A percentile compares a stretch with the other conserved stretches of the same genome.
phyloP scores from a whole-genome alignment of 208 protist genomes.

The Crithidia mellificae region DNA sequence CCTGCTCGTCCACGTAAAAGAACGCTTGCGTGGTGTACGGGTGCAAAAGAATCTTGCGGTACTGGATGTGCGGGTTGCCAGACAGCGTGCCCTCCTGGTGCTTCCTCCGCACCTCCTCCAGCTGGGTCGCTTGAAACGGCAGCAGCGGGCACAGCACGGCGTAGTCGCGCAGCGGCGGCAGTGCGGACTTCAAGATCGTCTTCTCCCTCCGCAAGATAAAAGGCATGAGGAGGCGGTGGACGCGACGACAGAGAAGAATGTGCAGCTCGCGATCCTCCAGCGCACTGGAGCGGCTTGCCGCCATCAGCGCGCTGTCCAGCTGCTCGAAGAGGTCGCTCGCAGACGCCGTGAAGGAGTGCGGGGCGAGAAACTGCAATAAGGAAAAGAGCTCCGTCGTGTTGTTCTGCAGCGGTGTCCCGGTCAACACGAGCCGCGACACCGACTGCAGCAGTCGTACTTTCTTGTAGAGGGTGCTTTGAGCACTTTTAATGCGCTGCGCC shows the following conservation, averaged over 20 bases:
- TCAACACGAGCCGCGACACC: slow-evolving; percentile 57
- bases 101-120: slow-evolving; percentile 31
- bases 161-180: slow-evolving; percentile 47
- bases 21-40: slow-evolving; percentile 78
- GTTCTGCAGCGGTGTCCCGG: slow-evolving; percentile 95
- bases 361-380: slow-evolving; percentile 91
- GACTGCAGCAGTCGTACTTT: slow-evolving; percentile 37
- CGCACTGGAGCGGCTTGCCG: slow-evolving; percentile 31
- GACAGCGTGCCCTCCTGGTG: slow-evolving; percentile 25
- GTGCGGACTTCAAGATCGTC: slow-evolving; percentile 33
- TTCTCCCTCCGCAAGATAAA: slow-evolving; percentile 58
- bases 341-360: slow-evolving; percentile 51
- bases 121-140: slow-evolving; percentile 38
- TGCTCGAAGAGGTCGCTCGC: slow-evolving; percentile 42
- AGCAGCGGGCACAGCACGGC: slow-evolving; percentile 50
- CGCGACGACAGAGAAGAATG: slow-evolving; percentile 43
- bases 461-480: slow-evolving; percentile 37
- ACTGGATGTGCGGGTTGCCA: slow-evolving; percentile 55
- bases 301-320: slow-evolving; percentile 40
- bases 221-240: slow-evolving; percentile 47
- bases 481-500: slow-evolving; percentile 90
- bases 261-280: slow-evolving; percentile 46
- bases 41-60: slow-evolving; percentile 78
- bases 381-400: slow-evolving; percentile 92
- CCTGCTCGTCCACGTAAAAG: slow-evolving; percentile 64